These are phyloP conservation scores for Xylaria cubensis DNA, from an alignment of 495 filamentous ascomycete species.

Conservation along the genomic window DNA sequence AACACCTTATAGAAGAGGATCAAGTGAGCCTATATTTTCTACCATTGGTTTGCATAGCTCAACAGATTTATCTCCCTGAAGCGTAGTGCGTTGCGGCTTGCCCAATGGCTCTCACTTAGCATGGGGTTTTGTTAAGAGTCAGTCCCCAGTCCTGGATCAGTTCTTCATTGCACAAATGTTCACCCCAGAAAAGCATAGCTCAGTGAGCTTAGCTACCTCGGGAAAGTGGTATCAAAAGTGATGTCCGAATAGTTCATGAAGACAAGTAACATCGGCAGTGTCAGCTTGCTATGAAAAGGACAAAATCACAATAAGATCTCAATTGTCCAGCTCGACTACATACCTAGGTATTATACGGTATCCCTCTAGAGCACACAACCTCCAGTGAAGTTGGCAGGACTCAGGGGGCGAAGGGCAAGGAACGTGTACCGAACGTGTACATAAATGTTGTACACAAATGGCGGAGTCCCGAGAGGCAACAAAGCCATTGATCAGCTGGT, in stretches of 20 bases:
- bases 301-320: neutral
- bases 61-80: neutral
- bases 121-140: neutral
- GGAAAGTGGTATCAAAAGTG: neutral
- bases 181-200: neutral
- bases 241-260: neutral
- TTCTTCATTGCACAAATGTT: neutral
- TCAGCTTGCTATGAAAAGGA: neutral
- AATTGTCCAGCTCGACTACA: neutral
- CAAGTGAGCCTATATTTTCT: slow-evolving; percentile 4
- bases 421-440: too few species aligned
- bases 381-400: neutral
- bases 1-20: neutral
- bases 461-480: neutral
- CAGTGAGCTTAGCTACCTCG: neutral
- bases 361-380: neutral
- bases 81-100: neutral
- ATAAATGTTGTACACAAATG: neutral
- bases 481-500: neutral
- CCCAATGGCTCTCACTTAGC: neutral
- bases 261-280: neutral
- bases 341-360: neutral
- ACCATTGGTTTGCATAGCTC: neutral
- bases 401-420: neutral
- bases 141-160: neutral